Conservation (phyloP, 768 basidiomycete species). For the Hygrocybe punicea region DNA sequence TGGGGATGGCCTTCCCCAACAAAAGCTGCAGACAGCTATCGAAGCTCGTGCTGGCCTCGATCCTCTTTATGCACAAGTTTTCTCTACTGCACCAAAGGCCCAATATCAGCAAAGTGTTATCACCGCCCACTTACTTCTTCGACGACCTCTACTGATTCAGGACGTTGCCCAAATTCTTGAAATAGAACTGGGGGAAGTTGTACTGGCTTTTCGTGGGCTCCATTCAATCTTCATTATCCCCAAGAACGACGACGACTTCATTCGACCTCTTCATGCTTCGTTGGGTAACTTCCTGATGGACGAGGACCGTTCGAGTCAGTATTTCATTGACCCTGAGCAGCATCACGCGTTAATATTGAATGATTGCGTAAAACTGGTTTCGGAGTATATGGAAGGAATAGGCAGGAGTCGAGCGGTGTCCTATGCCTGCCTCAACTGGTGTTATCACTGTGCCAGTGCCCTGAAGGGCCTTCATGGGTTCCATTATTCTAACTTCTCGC, state of each 20-base stretch:
- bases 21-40: background rate
- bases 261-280: constrained; percentile 32
- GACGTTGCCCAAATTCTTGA: constrained; percentile 1
- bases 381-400: too few species aligned
- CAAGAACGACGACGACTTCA: constrained; percentile 14
- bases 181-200: constrained; percentile 1
- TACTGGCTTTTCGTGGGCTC: background rate
- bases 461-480: too few species aligned
- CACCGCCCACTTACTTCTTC: background rate
- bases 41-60: background rate
- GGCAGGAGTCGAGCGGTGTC: too few species aligned
- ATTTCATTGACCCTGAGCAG: too few species aligned
- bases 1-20: too few species aligned
- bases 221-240: constrained; percentile 10
- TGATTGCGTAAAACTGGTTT: too few species aligned
- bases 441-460: too few species aligned
- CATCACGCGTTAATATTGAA: too few species aligned
- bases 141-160: background rate
- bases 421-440: too few species aligned
- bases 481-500: too few species aligned
- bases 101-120: background rate
- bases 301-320: background rate
- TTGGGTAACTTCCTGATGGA: constrained; percentile 32
- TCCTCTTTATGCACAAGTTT: background rate
- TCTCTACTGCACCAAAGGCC: background rate